Base-by-base conservation (phyloP, 1,284 basidiomycete genomes). In the Boletellus deceptivus region DNA sequence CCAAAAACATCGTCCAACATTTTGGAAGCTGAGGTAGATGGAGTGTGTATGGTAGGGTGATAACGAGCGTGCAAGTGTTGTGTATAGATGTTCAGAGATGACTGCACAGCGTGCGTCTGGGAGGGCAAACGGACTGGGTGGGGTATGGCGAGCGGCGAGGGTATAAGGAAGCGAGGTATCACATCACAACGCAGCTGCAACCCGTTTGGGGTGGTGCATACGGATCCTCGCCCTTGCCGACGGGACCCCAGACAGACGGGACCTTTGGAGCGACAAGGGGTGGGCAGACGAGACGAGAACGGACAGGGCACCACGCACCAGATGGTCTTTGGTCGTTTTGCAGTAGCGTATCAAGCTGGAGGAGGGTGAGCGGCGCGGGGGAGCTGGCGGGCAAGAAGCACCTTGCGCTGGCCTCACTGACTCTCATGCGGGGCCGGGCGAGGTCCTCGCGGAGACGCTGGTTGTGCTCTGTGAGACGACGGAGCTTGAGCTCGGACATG, bases 191-290 rank as follows among this genome's bases (percentile, higher is more conserved):
- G 48, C 65, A 67, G 59, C 44, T 59, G 56, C 64, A 67, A 11
- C 68, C 62, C 35, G 67, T 58, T 58, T 64, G 64, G 50, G 58
- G 84, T 53, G 88, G 86, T 50, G 88, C 89, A 68, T 92, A 95
- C 43, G 93, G 93, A 67, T 95, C 92, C 67, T 94, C 90, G 56
- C 81, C 80, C 72, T 92, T 94, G 65, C 80, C 83, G 29, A 93
- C 82, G 17, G 90, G 87, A n/a, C 95, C 94, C 95, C 95, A 97
- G 38, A 96, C 86, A 31, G 86, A 90, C 4, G 93, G 91, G 40
- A 92, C 82, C 89, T 91, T 18, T 50, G 38, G 54, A 31, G 47
- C 0, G 37, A 47, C 57, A 48, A 58, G 43, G 17, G 6, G 16
- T 4, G 29, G 7, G 10, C 6, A n/a, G 24, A 34, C 11, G 29